Evolutionary conservation across 148 eudicot genomes (phyloP), one percentile per base, ranked within the genome.

Genomic region (Rhododendron williamsianum): DNA sequence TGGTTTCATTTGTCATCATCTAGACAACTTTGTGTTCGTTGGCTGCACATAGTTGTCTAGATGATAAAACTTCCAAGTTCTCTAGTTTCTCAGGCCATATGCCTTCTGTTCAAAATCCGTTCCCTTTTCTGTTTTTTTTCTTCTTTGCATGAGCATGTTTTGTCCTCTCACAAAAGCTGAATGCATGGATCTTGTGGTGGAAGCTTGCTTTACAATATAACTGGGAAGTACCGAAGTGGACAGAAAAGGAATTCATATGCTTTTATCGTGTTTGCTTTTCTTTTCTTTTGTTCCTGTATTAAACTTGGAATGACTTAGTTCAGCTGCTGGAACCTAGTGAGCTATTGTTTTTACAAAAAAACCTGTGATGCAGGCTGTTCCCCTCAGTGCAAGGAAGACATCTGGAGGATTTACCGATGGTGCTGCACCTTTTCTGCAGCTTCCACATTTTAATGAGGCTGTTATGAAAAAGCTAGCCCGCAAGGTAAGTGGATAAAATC

Each of bases 361-460:
- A 41, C 6, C 51, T 60, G 60, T 48, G 60, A 23, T 88, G 89
- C 92, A 97, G 99, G 99, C 99, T 87, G 98, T 95, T 91, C 97
- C 98, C 54, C 93, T 97, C 41, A 94, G 98, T 87, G 92, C 99
- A 81, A 92, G 93, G 87, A 97, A 97, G 89, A 77, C 96, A 72
- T 87, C 87, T 86, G 96, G 98, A 84, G 98, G 95, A 83, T 92
- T 92, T 56, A 48, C 91, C 54, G 97, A 96, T 85, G 99, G 98
- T 77, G 90, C 88, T 84, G 99, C 99, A 87, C 93, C 99, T 27
- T 93, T 97, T 89, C 85, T 97, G 90, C 99, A 97, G 89, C 95
- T 97, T 83, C 99, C 99, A 33, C 96, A 95, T 91, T 97, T 97
- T 83, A 95, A 85, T 82, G 99, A 97, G 78, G 91, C 92, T 76